Base-by-base conservation (phyloP, 2,329 filamentous ascomycete genomes). In the Diplodia sapinea region DNA sequence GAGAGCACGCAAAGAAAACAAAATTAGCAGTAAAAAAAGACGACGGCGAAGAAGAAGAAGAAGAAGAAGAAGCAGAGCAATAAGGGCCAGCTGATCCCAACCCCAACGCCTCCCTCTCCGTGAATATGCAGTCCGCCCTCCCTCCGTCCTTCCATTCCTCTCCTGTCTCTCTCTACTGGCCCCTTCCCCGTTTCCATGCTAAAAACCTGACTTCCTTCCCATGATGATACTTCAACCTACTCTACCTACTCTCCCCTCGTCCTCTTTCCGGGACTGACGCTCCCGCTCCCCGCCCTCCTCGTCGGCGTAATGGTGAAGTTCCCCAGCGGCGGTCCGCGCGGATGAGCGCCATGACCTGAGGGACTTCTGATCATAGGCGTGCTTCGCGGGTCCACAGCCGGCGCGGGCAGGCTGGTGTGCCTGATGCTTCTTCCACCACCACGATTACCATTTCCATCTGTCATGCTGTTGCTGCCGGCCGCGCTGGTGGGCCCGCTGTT, bases 251-350 rank as follows among this genome's bases (percentile, higher is more conserved):
- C 64, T 5, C 64, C 64, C 54, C 64, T 66, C 29, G 11, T 12
- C 43, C 64, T 66, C 54, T 59, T 66, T 12, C 52, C 64, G 11
- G 64, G 64, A 20, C 64, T 66, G 2, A 51, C 51, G 12, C 51
- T 65, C 17, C 64, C 36, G 26, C 51, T 52, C 38, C 50, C 47
- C 29, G 47, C 51, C 33, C 56, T n/a, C 26, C 66, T 54, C 26
- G 50, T 55, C 36, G 57, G 57, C 38, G 66, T 68, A 7, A 68
- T 64, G 2, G 51, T 64, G 20, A 68, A 68, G 6, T 29, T 64
- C 1, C 66, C 66, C n/a, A 68, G 9, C 23, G 66, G 66, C 66
- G 66, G 66, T 3, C 54, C 55, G 4, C 65, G 55, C 12, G 49
- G 40, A 9, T 13, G 36, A 26, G 29, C 20, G 31, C 31, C 31